Evolutionary conservation across 2,329 filamentous ascomycete species (phyloP), one percentile per base, ranked within the genome.

Genomic region (Colletotrichum orchidophilum): DNA sequence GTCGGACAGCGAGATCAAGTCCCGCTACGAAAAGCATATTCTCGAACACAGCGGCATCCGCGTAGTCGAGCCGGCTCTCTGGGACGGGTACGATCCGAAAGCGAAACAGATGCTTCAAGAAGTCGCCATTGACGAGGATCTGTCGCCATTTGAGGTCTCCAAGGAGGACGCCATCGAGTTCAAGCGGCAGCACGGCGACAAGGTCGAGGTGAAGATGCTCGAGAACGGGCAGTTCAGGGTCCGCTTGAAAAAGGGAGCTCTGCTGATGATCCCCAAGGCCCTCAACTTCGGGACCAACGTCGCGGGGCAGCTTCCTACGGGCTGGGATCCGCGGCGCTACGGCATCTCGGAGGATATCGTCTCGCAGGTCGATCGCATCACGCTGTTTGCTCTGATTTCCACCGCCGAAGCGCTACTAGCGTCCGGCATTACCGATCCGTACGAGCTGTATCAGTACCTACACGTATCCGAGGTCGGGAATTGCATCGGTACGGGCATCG

Each of bases 31-130:
- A 87, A 97, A 96, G 84, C 89, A 92, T 82, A 97, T 99, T 74
- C 87, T 98, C 52, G 95, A 98, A 78, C 96, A 99, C 86, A 93
- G 94, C 39, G 96, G 96, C 84, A 98, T 99, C 76, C 96, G 96
- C 80, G 88, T 98, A 52, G 98, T 99, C 77, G 96, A 99, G 84
- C 95, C 96, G 0, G 96, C 98, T 83, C 88, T 98, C 6, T 69
- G 60, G 60, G 66, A 69, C 54, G 26, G 29, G 7, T 99, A 99
- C 80, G 95, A 99, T 80, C 96, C 96, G 73, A 96, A 97, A 83
- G 95, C 97, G 90, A 99, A 99, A 88, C 94, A 98, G 84, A 87
- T 98, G 74, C 91, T 99, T 60, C 96, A 99, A 79, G 96, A 99
- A 83, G 93, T 63, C 98, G 70, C 94, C 97, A 75, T 99, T 73